phyloP scores from a whole-genome alignment of 2,329 filamentous ascomycete genomes.

The Periconia digitata region DNA sequence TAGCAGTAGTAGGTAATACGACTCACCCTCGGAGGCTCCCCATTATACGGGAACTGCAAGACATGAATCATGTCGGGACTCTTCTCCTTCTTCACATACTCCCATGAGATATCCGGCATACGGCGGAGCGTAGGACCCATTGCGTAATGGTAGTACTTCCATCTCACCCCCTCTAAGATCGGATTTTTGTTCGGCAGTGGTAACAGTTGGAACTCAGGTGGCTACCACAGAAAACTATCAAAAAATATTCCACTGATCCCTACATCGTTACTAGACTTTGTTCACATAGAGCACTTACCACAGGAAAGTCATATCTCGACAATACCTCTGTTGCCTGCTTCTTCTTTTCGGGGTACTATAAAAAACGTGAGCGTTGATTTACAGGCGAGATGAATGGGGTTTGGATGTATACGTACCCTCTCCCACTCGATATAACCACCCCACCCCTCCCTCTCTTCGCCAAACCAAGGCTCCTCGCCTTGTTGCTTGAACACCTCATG shows the following conservation, averaged over 20 bases:
- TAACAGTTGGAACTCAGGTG: conserved; percentile 48
- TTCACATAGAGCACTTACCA: no score
- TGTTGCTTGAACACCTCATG: conserved; percentile 28
- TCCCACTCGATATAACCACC: conserved; percentile 57
- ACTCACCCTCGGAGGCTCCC: conserved; percentile 43
- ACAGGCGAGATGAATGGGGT: background rate
- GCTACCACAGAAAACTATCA: conserved; percentile 14
- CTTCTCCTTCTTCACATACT: conserved; percentile 49
- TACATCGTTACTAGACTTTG: background rate
- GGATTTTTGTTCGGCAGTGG: conserved; percentile 49
- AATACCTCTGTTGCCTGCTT: conserved; percentile 59
- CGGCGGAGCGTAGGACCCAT: conserved; percentile 41
- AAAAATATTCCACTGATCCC: background rate
- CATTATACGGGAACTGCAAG: conserved; percentile 52
- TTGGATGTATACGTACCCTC: conserved; percentile 4
- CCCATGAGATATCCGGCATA: conserved; percentile 59
- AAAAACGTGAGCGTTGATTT: background rate
- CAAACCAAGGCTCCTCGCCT: conserved; percentile 39
- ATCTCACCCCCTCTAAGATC: conserved; percentile 48
- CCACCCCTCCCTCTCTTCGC: conserved; percentile 51
- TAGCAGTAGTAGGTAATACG: no score
- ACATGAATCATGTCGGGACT: conserved; percentile 51
- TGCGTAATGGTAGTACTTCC: conserved; percentile 52
- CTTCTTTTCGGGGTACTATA: conserved; percentile 66
- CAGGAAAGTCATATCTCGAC: conserved; percentile 53